Base-by-base conservation (phyloP, 495 filamentous ascomycete species). In the Hypoxylon rickii region DNA sequence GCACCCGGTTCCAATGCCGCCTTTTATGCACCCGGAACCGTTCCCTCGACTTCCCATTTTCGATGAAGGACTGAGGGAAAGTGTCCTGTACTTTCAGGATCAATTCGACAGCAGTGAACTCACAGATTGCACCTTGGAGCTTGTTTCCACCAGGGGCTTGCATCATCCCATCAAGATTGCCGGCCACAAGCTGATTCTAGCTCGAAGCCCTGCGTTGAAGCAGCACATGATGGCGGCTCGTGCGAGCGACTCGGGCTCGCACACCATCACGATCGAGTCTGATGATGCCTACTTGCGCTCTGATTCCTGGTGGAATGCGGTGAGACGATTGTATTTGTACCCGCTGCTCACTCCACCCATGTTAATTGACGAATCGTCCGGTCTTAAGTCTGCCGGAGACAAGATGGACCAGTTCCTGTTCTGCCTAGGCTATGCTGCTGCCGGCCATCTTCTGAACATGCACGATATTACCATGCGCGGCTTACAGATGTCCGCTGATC, bases 181-280 rank as follows among this genome's bases (percentile, higher is more conserved):
- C n/a, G 79, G 71, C 18, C 83, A 83, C 57, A 77, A 76, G 32
- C 64, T 83, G 15, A 65, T 86, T 2, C 52, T 84, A 40, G 74
- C 77, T 17, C 78, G 77, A 40, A 83, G 79, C 61, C 68, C 72
- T 7, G 67, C 66, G 3, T 56, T 86, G 11, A 71, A 69, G 56
- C 55, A 66, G 7, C 52, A 58, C 22, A 66, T 69, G 17, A 47
- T 69, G 50, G 61, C 59, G 26, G 58, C 63, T 38, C 56, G 63
- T 42, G 56, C 59, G 15, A 66, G 37, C 0, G 66, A 66, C 20
- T 24, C 42, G 66, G 61, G 51, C 34, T 62, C 44, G 44, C 67
- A 66, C 36, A 70, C 65, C n/a, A 60, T 84, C 19, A 61, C 69
- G 0, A 59, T 83, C 19, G 70, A 76, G 39, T 62, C 73, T 11